Evolutionary conservation across 371 early-diverging fungal genomes (phyloP), one percentile per base, ranked within the genome.

Genomic region (Mucor ambiguus): DNA sequence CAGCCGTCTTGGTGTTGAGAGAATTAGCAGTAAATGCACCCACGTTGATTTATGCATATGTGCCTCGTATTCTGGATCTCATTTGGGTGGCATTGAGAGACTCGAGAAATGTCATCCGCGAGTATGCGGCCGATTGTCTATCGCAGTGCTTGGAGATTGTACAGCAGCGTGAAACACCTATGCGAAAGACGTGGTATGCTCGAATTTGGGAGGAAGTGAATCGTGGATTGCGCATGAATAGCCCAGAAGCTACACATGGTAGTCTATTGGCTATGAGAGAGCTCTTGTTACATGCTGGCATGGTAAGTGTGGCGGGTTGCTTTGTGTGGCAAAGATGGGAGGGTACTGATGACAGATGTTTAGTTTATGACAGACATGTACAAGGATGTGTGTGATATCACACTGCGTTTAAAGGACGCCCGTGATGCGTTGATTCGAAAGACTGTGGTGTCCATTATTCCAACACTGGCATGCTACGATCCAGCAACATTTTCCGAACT

Each of bases 41-140:
- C 26, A 93, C 94, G 20, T 74, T 95, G 26, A 89, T 97, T 32
- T 95, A 93, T 73, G 85, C 90, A 3, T 93, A 92, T 71, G 90
- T 96, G 3, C 83, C 88, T 14, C 91, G 93, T 56, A 93, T 97
- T 38, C 79, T 98, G 18, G 94, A 96, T 7, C 75, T 91, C 37
- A 88, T 98, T 22, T 95, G 96, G 96, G 79, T 90, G 12, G 94
- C 94, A 6, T 76, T 98, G 61, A 79, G 94, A 26, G 98, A 98
- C 78, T 80, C 88, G 4, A 91, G 93, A 69, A 86, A 90, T 57
- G 77, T 83, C 20, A 92, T 94, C 54, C 86, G 97, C 58, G 93
- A 93, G 63, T 90, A 92, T n/a, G 97, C 95, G 1, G 93, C 93
- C 8, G 93, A 95, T 37, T 92, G 93, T 49, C 78, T 98, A 22